Percentiles rank a stretch among this genome's conserved stretches.
These are phyloP conservation scores for Liriodendron chinense DNA, from an alignment of 164 flowering plant species.

Conservation along the genomic window DNA sequence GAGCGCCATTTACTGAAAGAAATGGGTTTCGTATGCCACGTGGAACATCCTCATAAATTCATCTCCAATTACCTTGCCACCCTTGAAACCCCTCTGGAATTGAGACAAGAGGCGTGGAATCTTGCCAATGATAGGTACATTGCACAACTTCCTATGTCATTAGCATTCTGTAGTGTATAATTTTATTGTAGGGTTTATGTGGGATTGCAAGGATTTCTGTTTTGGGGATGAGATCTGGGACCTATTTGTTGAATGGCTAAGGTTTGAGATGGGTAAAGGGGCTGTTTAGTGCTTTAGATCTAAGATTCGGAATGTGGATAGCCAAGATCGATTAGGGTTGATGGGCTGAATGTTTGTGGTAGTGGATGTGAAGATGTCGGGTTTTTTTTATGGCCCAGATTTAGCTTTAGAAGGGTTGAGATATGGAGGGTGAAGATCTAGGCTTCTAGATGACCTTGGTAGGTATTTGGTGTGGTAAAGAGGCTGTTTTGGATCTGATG, in stretches of 20 bases:
- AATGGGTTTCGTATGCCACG: conserved; percentile 98
- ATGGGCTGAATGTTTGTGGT: too few species aligned
- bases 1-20: conserved; percentile 90
- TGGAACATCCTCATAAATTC: conserved; percentile 97
- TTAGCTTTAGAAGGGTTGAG: too few species aligned
- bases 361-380: too few species aligned
- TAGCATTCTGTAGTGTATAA: neutral
- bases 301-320: too few species aligned
- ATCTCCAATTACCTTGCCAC: conserved; percentile 89
- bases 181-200: neutral
- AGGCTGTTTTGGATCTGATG: too few species aligned
- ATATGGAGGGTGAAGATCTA: too few species aligned
- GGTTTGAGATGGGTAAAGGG: neutral
- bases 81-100: conserved; percentile 65
- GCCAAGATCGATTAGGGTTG: too few species aligned
- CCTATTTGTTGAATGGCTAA: too few species aligned
- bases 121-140: conserved; percentile 94
- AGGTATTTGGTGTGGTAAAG: too few species aligned
- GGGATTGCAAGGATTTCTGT: neutral
- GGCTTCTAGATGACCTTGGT: too few species aligned
- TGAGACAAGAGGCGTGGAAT: conserved; percentile 97
- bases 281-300: neutral
- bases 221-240: neutral
- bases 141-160: neutral
- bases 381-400: too few species aligned